Evolutionary conservation across 257 asterid species (phyloP).

Genomic region (Solanum pinnatisectum): DNA sequence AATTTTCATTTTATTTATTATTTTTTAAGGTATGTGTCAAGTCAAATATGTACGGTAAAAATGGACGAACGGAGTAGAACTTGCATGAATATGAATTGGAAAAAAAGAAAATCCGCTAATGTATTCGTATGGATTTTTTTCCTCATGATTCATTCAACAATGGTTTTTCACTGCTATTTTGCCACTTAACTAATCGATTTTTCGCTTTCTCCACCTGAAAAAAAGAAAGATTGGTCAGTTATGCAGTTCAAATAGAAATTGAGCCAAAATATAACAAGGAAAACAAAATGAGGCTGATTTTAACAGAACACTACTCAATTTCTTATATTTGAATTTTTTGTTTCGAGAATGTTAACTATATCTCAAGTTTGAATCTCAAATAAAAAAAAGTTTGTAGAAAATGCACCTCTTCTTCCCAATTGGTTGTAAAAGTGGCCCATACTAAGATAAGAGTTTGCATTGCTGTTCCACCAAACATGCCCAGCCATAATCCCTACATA

Average conservation of each 20-base stretch:
- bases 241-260: background rate
- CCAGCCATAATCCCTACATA: conserved; percentile 26
- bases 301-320: background rate
- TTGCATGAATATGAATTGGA: background rate
- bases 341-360: too few species aligned
- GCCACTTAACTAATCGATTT: conserved; percentile 6
- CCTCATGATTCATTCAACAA: background rate
- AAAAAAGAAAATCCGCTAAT: background rate
- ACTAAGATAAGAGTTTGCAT: conserved; percentile 19
- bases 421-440: conserved; percentile 14
- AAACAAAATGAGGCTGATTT: background rate
- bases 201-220: background rate
- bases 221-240: background rate
- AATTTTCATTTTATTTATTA: too few species aligned
- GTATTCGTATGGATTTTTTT: background rate
- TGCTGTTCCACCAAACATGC: conserved; percentile 24
- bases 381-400: background rate
- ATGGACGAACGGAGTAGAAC: background rate
- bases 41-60: background rate
- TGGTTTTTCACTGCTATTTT: background rate
- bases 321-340: too few species aligned
- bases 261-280: background rate
- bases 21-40: too few species aligned
- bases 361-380: background rate
- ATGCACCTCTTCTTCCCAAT: conserved; percentile 25